Evolutionary conservation across 139 green algal species (phyloP), one percentile per base, ranked within the genome.

Genomic region (Chloropicon primus): DNA sequence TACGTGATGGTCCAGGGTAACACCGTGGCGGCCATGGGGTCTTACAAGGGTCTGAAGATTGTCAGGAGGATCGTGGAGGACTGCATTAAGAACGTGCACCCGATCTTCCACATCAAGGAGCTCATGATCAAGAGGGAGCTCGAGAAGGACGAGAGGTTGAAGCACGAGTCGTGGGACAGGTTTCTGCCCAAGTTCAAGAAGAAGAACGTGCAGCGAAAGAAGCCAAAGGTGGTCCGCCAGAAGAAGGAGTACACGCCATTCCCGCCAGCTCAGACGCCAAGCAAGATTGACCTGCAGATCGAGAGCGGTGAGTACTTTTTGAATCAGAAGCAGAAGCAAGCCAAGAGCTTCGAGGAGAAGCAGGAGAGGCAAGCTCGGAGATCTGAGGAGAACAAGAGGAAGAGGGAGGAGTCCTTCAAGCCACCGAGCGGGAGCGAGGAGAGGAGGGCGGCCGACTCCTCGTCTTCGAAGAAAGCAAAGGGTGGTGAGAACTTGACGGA

Each of bases 171-270:
- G 80, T 99, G 96, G 96, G 91, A 98, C 25, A 87, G 95, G 75
- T 99, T 99, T 83, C 83, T 99, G 78, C 96, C 96, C 54, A 98
- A 97, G 73, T 99, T 99, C 87, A 97, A 97, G 84, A 97, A 97
- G 88, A 97, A 97, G 88, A 99, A 98, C 82, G 93, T 99, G 2
- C 86, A 96, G 87, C 84, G 89, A 10, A 89, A 89, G 76, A 97
- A 97, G 82, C 86, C 89, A 21, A 78, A 82, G 74, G 91, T 91
- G 79, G 79, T 87, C 23, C 71, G 78, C 1, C 84, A 90, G 78
- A 93, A 94, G 84, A 94, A 94, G 81, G 84, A 87, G 21, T 95
- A 97, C 86, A 97, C 93, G 21, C 94, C 94, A 73, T 99, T 99
- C 89, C 96, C 96, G 26, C 96, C 96, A n/a, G 85, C 93, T 0